A percentile compares a stretch with the other conserved stretches of the same genome.
phyloP scores from a whole-genome alignment of 768 basidiomycete species.

The Termitomyces sp. region DNA sequence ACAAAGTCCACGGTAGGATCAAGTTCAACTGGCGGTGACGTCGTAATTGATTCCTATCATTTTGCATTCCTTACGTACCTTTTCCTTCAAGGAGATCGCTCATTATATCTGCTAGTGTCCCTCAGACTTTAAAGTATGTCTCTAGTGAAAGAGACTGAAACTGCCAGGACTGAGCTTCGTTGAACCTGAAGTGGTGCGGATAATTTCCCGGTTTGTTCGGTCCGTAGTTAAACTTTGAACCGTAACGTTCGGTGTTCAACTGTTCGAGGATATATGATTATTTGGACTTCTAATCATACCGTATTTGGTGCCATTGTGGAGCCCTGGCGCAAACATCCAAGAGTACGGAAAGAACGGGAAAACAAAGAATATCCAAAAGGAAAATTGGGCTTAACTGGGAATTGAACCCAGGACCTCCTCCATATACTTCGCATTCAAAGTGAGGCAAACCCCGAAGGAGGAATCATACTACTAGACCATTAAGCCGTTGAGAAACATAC shows the following conservation, averaged over 20 bases:
- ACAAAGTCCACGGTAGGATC: slow-evolving; percentile 71
- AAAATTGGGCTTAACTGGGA: neutral
- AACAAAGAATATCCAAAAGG: neutral
- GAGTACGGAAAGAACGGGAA: too few relatives aligned
- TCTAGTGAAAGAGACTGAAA: neutral
- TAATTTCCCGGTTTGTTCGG: neutral
- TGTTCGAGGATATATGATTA: neutral
- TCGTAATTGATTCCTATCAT: neutral
- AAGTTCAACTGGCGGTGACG: slow-evolving; percentile 19
- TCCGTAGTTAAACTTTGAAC: neutral
- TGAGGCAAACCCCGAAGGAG: neutral
- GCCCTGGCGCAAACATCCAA: too few relatives aligned
- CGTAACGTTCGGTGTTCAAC: neutral
- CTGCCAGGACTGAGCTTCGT: neutral
- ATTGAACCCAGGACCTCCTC: slow-evolving; percentile 3
- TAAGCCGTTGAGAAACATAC: neutral
- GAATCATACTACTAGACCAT: slow-evolving; percentile 8
- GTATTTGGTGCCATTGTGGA: neutral
- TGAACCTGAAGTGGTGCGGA: neutral
- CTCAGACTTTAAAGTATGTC: neutral
- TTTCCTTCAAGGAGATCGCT: slow-evolving; percentile 3
- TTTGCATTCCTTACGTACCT: neutral
- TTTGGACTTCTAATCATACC: neutral
- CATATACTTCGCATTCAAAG: neutral
- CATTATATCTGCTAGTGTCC: neutral